Conservation (phyloP, 805 yeast genomes). For the Ogataea ramenticola region DNA sequence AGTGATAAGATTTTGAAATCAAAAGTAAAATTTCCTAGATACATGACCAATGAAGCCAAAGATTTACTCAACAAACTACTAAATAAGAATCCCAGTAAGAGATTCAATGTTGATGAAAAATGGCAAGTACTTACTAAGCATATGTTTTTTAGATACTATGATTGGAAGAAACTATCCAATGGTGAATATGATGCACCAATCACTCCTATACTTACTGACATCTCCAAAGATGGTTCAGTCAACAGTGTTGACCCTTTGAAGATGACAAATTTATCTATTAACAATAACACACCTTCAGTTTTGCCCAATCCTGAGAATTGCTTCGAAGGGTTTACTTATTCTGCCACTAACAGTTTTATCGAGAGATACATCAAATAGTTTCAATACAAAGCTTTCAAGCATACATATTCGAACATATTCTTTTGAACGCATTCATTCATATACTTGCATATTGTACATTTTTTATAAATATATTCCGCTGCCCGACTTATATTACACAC, state of each 20-base stretch:
- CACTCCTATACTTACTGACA: slow-evolving; percentile 33
- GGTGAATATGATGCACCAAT: slow-evolving; percentile 62
- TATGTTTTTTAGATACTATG: slow-evolving; percentile 62
- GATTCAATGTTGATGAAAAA: slow-evolving; percentile 50
- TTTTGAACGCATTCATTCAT: too few species aligned
- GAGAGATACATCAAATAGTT: slow-evolving; percentile 16
- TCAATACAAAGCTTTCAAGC: too few species aligned
- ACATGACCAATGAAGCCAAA: slow-evolving; percentile 68
- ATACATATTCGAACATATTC: too few species aligned
- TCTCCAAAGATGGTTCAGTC: not conserved
- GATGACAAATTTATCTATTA: not conserved
- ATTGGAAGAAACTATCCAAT: slow-evolving; percentile 52
- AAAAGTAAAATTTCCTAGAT: slow-evolving; percentile 59
- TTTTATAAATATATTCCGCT: too few species aligned
- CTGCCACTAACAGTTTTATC: slow-evolving; percentile 32
- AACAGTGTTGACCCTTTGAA: not conserved
- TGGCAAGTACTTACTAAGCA: slow-evolving; percentile 52
- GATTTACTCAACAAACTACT: slow-evolving; percentile 60
- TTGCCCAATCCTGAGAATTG: not conserved
- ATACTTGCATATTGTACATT: too few species aligned
- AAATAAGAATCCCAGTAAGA: slow-evolving; percentile 57
- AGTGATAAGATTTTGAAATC: slow-evolving; percentile 64
- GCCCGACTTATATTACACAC: too few species aligned
- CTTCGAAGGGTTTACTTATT: slow-evolving; percentile 39
- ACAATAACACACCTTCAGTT: too few species aligned